phyloP scores from a whole-genome alignment of 208 protist genomes.

The Crithidia sp. region DNA sequence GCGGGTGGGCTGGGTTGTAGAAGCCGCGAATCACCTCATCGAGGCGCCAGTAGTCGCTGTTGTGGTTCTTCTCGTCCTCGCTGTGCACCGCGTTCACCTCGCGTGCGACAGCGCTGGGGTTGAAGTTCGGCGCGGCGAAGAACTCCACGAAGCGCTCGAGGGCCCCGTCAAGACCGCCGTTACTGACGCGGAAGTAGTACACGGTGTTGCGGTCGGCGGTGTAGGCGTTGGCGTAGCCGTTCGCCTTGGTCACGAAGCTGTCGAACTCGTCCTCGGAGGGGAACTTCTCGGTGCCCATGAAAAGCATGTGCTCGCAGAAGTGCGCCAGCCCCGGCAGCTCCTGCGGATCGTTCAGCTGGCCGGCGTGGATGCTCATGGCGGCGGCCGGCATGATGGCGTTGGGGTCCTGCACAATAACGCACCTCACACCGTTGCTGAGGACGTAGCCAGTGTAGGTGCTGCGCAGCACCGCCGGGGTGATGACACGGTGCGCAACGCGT shows the following conservation, averaged over 20 bases:
- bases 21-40: conserved; percentile 71
- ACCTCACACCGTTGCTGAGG: conserved; percentile 75
- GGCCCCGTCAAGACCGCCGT: conserved; percentile 70
- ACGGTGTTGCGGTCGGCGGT: conserved; percentile 79
- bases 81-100: conserved; percentile 94
- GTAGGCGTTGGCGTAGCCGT: conserved; percentile 87
- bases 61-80: conserved; percentile 94
- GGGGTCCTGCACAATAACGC: conserved; percentile 75
- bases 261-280: conserved; percentile 90
- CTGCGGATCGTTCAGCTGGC: conserved; percentile 70
- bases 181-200: conserved; percentile 89
- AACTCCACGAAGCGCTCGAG: conserved; percentile 95
- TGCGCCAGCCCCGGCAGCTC: conserved; percentile 86
- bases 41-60: conserved; percentile 80
- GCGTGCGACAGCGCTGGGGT: conserved; percentile 63
- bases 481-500: conserved; percentile 37
- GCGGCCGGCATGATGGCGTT: conserved; percentile 61
- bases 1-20: conserved; percentile 69
- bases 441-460: conserved; percentile 57
- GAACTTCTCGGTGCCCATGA: conserved; percentile 94
- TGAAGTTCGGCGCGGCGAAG: conserved; percentile 93
- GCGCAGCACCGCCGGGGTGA: conserved; percentile 52
- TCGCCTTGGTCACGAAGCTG: conserved; percentile 70
- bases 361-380: conserved; percentile 79
- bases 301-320: conserved; percentile 96